Evolutionary conservation across 2,329 filamentous ascomycete species (phyloP).

Genomic region (Calonectria henricotiae): DNA sequence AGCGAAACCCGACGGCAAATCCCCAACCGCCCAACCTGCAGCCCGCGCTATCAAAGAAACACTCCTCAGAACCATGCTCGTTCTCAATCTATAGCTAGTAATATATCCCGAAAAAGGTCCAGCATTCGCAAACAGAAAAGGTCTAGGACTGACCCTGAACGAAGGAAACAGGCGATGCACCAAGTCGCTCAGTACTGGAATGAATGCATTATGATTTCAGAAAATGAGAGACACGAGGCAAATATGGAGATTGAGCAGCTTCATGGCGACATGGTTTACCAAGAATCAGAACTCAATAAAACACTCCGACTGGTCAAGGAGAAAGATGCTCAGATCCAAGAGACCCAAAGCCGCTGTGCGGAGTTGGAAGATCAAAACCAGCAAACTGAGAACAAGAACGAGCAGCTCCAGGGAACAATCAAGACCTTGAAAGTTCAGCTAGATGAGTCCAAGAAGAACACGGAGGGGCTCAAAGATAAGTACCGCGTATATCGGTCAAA

Average conservation of each 20-base stretch:
- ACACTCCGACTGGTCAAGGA: conserved; percentile 36
- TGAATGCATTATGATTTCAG: conserved; percentile 54
- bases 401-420: conserved; percentile 52
- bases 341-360: conserved; percentile 47
- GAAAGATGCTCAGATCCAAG: conserved; percentile 51
- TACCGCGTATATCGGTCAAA: conserved; percentile 57
- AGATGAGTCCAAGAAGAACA: conserved; percentile 46
- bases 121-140: conserved; percentile 37
- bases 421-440: conserved; percentile 51
- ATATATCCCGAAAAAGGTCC: conserved; percentile 56
- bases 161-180: conserved; percentile 55
- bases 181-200: conserved; percentile 57
- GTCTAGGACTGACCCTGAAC: conserved; percentile 42
- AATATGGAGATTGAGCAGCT: conserved; percentile 52
- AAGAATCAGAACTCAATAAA: conserved; percentile 44
- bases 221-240: conserved; percentile 53
- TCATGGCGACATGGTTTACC: conserved; percentile 46
- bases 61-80: conserved; percentile 36
- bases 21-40: conserved; percentile 22
- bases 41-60: conserved; percentile 23
- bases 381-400: conserved; percentile 48
- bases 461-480: conserved; percentile 54
- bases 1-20: conserved; percentile 26
- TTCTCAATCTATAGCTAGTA: conserved; percentile 54
- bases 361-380: conserved; percentile 51